phyloP scores from a whole-genome alignment of 306 rosid genomes.

The Pterocarpus santalinus region DNA sequence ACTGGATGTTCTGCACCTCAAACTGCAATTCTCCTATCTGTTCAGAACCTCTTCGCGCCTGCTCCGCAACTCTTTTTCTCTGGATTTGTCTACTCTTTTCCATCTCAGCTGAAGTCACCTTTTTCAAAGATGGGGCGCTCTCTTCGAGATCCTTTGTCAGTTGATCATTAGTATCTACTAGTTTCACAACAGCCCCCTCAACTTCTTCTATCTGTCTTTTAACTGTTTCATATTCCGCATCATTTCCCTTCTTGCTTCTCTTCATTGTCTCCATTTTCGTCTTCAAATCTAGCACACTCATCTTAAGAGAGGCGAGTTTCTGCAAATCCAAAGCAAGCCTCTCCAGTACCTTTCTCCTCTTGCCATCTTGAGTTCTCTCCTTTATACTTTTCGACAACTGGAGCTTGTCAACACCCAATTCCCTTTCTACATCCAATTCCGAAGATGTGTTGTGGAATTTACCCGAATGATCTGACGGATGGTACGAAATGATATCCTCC shows the following conservation, averaged over 20 bases:
- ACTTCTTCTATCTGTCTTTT: conserved; percentile 78
- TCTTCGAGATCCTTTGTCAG: conserved; percentile 69
- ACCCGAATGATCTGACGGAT: conserved; percentile 51
- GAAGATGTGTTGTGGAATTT: conserved; percentile 58
- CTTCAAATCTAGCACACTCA: conserved; percentile 67
- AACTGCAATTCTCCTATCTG: conserved; percentile 87
- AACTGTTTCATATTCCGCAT: conserved; percentile 68
- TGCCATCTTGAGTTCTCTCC: conserved; percentile 61
- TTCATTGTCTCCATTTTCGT: conserved; percentile 68
- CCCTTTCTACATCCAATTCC: conserved; percentile 75
- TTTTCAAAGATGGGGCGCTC: conserved; percentile 52
- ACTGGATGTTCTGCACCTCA: conserved; percentile 86
- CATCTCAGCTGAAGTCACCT: conserved; percentile 53
- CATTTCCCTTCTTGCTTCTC: conserved; percentile 58
- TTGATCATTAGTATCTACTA: conserved; percentile 65
- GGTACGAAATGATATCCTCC: conserved; percentile 51
- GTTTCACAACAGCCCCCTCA: conserved; percentile 74
- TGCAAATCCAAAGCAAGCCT: conserved; percentile 78
- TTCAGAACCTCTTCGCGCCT: conserved; percentile 76
- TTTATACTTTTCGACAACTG: conserved; percentile 61
- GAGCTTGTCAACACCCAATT: conserved; percentile 76
- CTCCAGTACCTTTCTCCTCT: conserved; percentile 75
- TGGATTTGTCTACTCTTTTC: conserved; percentile 62
- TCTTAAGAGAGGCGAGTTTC: conserved; percentile 67
- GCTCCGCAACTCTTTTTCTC: conserved; percentile 66